These are phyloP conservation scores for Solanum boliviense DNA, from an alignment of 257 asterid genomes.

Conservation along the genomic window DNA sequence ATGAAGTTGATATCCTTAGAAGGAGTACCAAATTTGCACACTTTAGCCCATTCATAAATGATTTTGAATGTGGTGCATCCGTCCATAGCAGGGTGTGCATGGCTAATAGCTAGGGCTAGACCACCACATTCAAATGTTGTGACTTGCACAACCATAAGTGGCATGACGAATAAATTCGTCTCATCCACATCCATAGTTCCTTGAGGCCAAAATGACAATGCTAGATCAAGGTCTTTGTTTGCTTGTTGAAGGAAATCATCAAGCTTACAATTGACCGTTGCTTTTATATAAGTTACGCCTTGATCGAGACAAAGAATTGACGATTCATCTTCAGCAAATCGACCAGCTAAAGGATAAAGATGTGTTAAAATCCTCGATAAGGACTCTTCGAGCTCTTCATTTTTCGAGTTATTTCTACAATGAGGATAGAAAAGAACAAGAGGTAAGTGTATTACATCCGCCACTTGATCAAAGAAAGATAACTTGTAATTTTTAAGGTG, in stretches of 20 bases:
- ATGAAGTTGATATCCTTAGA: neutral
- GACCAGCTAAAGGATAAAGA: neutral
- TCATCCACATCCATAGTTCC: neutral
- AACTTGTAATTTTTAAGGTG: no score
- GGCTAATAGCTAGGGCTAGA: neutral
- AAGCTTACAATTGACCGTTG: neutral
- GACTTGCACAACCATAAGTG: neutral
- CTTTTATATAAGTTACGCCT: constrained; percentile 24
- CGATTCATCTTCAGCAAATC: neutral
- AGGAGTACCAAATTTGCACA: neutral
- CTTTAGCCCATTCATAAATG: constrained; percentile 2
- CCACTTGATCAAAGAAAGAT: no score
- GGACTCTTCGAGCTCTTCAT: no score
- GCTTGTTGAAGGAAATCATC: neutral
- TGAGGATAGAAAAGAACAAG: no score
- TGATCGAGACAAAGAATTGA: constrained; percentile 17
- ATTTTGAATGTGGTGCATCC: neutral
- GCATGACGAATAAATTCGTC: neutral
- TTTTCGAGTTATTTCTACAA: no score
- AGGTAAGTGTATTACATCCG: no score
- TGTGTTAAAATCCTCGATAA: no score
- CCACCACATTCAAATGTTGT: constrained; percentile 10
- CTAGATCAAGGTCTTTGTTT: neutral
- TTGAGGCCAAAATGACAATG: neutral
- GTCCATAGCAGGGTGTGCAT: neutral